Evolutionary conservation across 495 filamentous ascomycete genomes (phyloP).

Genomic region (Penicillium robsamsonii): DNA sequence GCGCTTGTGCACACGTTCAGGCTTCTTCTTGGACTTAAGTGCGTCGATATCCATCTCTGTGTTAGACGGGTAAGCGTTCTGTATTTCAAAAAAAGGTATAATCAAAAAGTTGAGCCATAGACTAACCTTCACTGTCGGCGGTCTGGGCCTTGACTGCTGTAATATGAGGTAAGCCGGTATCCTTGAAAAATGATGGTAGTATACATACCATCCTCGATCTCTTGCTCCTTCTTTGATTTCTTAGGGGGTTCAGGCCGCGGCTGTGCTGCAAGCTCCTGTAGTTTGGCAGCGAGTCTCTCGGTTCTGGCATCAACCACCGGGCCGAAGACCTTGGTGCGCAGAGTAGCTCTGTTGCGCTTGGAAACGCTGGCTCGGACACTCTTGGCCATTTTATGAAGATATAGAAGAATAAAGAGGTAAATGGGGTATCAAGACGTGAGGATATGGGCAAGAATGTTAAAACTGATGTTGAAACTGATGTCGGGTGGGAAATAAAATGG

Average conservation of each 20-base stretch:
- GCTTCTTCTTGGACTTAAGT: constrained; percentile 26
- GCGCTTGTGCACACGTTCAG: constrained; percentile 40
- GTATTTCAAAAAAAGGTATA: background rate
- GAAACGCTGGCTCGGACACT: constrained; percentile 67
- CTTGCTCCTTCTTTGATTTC: constrained; percentile 24
- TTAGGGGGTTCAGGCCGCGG: constrained; percentile 45
- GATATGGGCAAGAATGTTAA: background rate
- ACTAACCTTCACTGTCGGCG: constrained; percentile 28
- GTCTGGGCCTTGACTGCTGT: constrained; percentile 13
- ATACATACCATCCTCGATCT: constrained; percentile 32
- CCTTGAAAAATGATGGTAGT: background rate
- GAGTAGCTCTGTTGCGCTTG: constrained; percentile 73
- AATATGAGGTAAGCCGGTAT: background rate
- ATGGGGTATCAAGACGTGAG: background rate
- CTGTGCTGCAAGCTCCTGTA: constrained; percentile 69
- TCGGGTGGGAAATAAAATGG: constrained; percentile 10
- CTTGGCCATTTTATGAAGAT: constrained; percentile 68
- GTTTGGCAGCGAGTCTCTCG: constrained; percentile 74
- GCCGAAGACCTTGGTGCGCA: constrained; percentile 76
- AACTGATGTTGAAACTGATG: background rate
- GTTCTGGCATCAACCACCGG: constrained; percentile 73
- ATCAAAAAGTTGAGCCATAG: background rate
- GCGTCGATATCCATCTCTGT: constrained; percentile 44
- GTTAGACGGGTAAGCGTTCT: constrained; percentile 9
- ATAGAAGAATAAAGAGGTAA: background rate